Evolutionary conservation across 2,329 filamentous ascomycete genomes (phyloP), one percentile per base, ranked within the genome.

Genomic region (Juglanconis sp.): DNA sequence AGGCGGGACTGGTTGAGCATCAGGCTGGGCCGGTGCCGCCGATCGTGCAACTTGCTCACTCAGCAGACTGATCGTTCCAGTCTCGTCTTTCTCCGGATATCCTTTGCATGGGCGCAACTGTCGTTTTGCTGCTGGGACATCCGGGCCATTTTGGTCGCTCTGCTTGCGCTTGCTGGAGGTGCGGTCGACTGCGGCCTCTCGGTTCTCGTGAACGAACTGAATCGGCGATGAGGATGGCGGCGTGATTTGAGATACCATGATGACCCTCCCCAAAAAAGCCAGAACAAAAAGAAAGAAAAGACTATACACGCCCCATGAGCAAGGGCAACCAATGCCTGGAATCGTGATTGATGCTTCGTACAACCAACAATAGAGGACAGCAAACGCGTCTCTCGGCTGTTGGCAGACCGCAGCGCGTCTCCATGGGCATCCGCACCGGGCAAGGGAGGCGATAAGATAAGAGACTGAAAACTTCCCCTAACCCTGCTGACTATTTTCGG

Each of bases 181-280:
- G 15, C 11, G 46, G n/a, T n/a, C 30, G 31, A 13, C n/a, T 7
- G 46, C 17, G 32, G 15, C 30, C 11, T 7, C 42, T 17, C 46
- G 38, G n/a, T 56, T 44, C 38, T 44, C 13, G 34, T 35, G n/a
- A 13, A n/a, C 17, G 42, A 31, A 10, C 15, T 32, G 57, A 13
- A 38, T 60, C 36, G 57, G 57, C 24, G 57, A 60, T 47, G 57
- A 60, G 30, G 57, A 60, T n/a, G 57, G 53, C 32, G 57, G 57
- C 13, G 47, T 56, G 35, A 56, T 51, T 44, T 38, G 47, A 60
- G 31, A 46, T 3, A 15, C 17, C 57, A 60, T 60, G n/a, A 10
- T 40, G 57, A 48, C n/a, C 49, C 24, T 1, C 13, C 8, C 13
- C 5, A 13, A 11, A n/a, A 24, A 38, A 2, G 2, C 11, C 35